Percentiles rank a stretch among this genome's conserved stretches.
Evolutionary conservation across 2,329 filamentous ascomycete species (phyloP).

Genomic region (Dryadomyces quercivorus): DNA sequence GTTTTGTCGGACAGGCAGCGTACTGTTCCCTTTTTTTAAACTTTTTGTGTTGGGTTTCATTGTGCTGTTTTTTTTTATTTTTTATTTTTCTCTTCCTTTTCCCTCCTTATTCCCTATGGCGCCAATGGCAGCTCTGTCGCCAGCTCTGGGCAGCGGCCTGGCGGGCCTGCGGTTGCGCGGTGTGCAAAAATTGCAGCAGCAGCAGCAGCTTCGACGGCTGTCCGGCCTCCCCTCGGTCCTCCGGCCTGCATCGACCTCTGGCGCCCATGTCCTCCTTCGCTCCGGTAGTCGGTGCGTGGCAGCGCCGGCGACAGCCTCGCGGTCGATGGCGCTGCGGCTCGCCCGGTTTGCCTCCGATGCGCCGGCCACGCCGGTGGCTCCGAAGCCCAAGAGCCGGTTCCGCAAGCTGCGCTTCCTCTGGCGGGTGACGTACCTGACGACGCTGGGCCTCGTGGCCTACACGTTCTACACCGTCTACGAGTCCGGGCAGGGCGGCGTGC

Average conservation of each 20-base stretch:
- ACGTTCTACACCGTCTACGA: conserved; percentile 73
- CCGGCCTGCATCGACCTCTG: neutral
- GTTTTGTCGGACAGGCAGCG: neutral
- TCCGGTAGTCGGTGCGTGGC: conserved; percentile 9
- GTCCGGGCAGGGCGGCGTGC: conserved; percentile 68
- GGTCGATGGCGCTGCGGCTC: conserved; percentile 14
- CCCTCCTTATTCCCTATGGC: neutral
- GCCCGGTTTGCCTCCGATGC: conserved; percentile 16
- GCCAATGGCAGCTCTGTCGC: conserved; percentile 19
- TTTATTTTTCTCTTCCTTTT: neutral
- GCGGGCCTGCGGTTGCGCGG: conserved; percentile 16
- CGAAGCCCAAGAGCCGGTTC: conserved; percentile 45
- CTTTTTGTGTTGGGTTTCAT: neutral
- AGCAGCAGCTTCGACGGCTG: conserved; percentile 13
- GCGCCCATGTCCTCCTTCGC: neutral
- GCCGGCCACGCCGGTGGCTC: conserved; percentile 17
- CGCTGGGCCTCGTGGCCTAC: conserved; percentile 57
- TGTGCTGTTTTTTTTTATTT: neutral
- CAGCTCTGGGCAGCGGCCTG: conserved; percentile 19
- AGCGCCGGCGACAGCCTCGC: neutral
- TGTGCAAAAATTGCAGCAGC: conserved; percentile 11
- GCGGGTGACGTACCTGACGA: conserved; percentile 68
- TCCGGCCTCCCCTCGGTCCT: conserved; percentile 9
- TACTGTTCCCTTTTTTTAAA: neutral
- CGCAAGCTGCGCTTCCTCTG: conserved; percentile 67